phyloP scores from a whole-genome alignment of 169 alveolate genomes.

The Plasmodium fragile region DNA sequence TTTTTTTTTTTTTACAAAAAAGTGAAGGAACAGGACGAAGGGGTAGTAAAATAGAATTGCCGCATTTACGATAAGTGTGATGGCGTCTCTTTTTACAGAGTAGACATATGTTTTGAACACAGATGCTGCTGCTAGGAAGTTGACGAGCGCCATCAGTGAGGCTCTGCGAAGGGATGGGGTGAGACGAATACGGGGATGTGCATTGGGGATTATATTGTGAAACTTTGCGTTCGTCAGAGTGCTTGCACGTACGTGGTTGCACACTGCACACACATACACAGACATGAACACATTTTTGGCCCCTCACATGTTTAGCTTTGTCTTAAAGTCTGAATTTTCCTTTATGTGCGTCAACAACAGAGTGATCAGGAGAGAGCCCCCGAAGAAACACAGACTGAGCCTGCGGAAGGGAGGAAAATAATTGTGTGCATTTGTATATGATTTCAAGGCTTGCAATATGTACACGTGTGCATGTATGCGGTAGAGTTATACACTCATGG shows the following conservation, averaged over 20 bases:
- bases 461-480: background rate
- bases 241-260: background rate
- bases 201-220: background rate
- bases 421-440: background rate
- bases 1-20: slow-evolving; percentile 32
- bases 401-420: background rate
- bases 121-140: background rate
- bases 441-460: background rate
- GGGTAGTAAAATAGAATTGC: background rate
- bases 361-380: background rate
- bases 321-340: background rate
- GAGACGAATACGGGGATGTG: background rate
- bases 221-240: background rate
- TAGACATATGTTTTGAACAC: background rate
- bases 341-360: background rate
- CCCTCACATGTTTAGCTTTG: slow-evolving; percentile 25
- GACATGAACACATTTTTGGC: background rate
- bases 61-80: background rate
- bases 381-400: background rate
- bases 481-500: background rate
- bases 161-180: slow-evolving; percentile 18
- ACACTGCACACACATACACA: background rate
- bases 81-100: background rate
- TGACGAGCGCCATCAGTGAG: background rate
- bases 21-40: background rate